Percentiles rank a stretch among this genome's conserved stretches.
Conservation (phyloP, 192 early-diverging fungal genomes). For the Glomus cerebriforme region DNA sequence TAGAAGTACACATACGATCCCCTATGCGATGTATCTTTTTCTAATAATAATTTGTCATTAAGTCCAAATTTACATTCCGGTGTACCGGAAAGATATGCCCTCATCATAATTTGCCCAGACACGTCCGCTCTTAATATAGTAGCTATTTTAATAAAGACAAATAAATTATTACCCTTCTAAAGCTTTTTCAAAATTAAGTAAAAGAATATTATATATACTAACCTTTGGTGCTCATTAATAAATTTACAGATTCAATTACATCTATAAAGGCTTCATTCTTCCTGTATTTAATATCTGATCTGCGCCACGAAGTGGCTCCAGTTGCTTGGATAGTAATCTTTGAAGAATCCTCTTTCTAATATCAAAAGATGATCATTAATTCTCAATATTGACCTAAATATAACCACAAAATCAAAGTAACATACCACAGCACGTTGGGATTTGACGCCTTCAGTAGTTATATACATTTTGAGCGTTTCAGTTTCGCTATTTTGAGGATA, state of each 20-base stretch:
- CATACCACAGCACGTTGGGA: conserved; percentile 62
- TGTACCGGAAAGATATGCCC: conserved; percentile 94
- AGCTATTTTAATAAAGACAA: conserved; percentile 40
- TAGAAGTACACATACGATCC: conserved; percentile 34
- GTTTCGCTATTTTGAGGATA: conserved; percentile 86
- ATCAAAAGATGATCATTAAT: conserved; percentile 4
- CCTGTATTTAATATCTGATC: conserved; percentile 91
- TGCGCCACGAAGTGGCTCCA: conserved; percentile 89
- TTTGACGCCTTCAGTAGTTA: conserved; percentile 84
- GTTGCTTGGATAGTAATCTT: conserved; percentile 96
- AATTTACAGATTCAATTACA: conserved; percentile 97
- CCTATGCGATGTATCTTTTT: conserved; percentile 61
- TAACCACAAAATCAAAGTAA: not conserved
- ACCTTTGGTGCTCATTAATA: conserved; percentile 75
- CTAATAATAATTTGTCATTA: conserved; percentile 92
- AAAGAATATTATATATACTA: not conserved
- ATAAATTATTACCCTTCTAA: not conserved
- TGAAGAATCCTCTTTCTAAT: conserved; percentile 56
- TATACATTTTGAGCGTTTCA: conserved; percentile 82
- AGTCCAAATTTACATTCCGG: conserved; percentile 98
- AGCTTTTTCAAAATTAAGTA: not conserved
- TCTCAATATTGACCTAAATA: not conserved
- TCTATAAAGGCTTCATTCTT: conserved; percentile 99
- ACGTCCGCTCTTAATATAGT: conserved; percentile 90
- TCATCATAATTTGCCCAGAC: conserved; percentile 88